These are phyloP conservation scores for Mrakia blollopis DNA, from an alignment of 768 basidiomycete species.

Conservation along the genomic window DNA sequence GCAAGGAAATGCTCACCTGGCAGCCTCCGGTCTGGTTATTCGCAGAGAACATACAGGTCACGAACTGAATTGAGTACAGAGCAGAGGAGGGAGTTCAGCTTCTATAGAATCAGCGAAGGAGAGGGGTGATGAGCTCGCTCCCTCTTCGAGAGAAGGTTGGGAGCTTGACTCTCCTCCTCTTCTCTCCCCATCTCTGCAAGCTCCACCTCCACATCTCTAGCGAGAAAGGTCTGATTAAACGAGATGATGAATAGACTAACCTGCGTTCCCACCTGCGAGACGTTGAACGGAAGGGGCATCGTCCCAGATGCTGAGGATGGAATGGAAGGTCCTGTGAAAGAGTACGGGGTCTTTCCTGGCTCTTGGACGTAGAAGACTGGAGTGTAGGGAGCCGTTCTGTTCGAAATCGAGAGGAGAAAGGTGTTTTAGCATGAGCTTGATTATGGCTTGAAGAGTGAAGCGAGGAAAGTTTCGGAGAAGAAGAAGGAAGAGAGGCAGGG, in stretches of 20 bases:
- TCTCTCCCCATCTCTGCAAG: neutral
- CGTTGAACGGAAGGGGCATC: neutral
- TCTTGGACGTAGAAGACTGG: conserved; percentile 16
- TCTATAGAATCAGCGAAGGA: neutral
- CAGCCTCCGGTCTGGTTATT: conserved; percentile 1
- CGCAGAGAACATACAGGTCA: neutral
- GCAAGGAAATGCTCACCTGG: neutral
- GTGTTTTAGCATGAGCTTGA: too few relatives aligned
- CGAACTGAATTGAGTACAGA: neutral
- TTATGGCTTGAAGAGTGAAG: neutral
- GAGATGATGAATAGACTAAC: neutral
- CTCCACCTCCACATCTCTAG: neutral
- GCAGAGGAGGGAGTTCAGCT: neutral
- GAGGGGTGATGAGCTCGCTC: neutral
- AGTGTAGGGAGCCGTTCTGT: neutral
- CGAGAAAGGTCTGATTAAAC: neutral
- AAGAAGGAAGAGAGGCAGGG: neutral
- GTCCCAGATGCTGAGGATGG: neutral
- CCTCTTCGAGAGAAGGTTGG: too few relatives aligned
- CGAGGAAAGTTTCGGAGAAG: neutral
- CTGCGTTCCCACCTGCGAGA: conserved; percentile 1
- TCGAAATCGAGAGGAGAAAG: neutral
- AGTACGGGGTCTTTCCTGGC: neutral
- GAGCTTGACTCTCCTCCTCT: neutral
- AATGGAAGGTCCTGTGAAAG: neutral